Conservation (phyloP, 768 basidiomycete genomes). For the Multifurca ochricompacta region DNA sequence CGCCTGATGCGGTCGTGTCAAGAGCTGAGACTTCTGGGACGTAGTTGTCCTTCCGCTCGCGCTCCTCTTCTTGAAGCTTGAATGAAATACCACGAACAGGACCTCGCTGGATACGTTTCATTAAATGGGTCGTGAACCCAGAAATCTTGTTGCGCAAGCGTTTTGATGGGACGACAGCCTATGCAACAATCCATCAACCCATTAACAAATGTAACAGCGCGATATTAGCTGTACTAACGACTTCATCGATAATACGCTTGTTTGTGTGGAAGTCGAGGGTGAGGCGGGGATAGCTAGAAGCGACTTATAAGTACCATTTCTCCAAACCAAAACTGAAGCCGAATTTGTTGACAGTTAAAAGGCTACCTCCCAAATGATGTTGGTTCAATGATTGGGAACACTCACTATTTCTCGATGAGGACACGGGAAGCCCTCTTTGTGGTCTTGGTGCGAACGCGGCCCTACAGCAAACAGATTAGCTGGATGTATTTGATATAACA, state of each 20-base stretch:
- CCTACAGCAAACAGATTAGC: slow-evolving; percentile 40
- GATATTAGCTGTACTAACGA: slow-evolving; percentile 44
- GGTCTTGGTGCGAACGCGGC: slow-evolving; percentile 99
- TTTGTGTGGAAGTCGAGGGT: slow-evolving; percentile 99
- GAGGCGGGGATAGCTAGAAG: slow-evolving; percentile 86
- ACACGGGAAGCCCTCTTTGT: slow-evolving; percentile 99
- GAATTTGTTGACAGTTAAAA: background rate
- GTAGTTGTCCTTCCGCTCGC: slow-evolving; percentile 98
- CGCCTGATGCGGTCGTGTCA: slow-evolving; percentile 54
- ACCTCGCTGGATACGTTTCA: slow-evolving; percentile 98
- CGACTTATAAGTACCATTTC: background rate
- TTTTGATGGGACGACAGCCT: slow-evolving; percentile 96
- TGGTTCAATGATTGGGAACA: too few species aligned
- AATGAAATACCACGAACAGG: slow-evolving; percentile 99
- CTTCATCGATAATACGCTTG: slow-evolving; percentile 98
- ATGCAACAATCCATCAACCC: background rate
- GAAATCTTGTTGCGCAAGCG: slow-evolving; percentile 99
- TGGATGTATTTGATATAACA: background rate
- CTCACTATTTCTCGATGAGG: slow-evolving; percentile 98
- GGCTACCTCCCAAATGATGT: background rate
- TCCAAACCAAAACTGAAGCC: background rate
- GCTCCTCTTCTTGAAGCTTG: slow-evolving; percentile 99
- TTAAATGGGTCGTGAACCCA: slow-evolving; percentile 98
- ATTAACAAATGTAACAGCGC: background rate
- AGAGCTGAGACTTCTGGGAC: slow-evolving; percentile 98